phyloP scores from a whole-genome alignment of 129 eudicot species.

The Pittosporum tobira region DNA sequence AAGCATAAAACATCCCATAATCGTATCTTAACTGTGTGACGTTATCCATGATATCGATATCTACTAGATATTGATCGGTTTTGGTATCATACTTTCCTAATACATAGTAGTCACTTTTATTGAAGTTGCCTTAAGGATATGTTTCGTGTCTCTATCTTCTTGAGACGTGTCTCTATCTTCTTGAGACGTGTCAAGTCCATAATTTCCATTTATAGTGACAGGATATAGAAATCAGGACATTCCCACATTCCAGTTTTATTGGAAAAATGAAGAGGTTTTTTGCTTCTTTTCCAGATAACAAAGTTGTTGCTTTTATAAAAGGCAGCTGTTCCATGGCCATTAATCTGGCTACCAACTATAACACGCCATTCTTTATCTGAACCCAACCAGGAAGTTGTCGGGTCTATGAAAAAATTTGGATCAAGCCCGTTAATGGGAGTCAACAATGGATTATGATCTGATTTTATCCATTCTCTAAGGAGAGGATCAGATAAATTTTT shows the following conservation, averaged over 20 bases:
- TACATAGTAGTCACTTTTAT: constrained; percentile 31
- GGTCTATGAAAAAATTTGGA: constrained; percentile 34
- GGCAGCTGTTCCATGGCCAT: constrained; percentile 36
- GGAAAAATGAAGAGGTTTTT: constrained; percentile 28
- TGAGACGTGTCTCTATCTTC: no score
- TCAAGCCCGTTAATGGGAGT: constrained; percentile 26
- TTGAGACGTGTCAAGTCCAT: constrained; percentile 41
- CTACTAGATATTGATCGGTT: constrained; percentile 23
- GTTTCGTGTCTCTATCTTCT: constrained; percentile 15
- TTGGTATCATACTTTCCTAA: constrained; percentile 41
- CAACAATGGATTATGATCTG: constrained; percentile 36
- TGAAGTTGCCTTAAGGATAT: constrained; percentile 50
- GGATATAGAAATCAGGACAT: constrained; percentile 70
- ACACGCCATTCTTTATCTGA: constrained; percentile 38
- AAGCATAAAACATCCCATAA: constrained; percentile 62
- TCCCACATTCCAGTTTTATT: constrained; percentile 62
- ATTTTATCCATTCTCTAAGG: constrained; percentile 46
- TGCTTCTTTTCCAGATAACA: constrained; percentile 19
- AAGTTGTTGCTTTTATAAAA: constrained; percentile 45
- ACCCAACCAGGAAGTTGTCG: constrained; percentile 56
- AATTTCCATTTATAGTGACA: constrained; percentile 15
- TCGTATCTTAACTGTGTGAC: constrained; percentile 31
- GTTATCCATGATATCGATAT: constrained; percentile 32
- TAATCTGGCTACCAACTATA: constrained; percentile 34
- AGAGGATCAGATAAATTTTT: constrained; percentile 45